Evolutionary conservation across 2,329 filamentous ascomycete species (phyloP).

Genomic region (Uncinocarpus reesii): DNA sequence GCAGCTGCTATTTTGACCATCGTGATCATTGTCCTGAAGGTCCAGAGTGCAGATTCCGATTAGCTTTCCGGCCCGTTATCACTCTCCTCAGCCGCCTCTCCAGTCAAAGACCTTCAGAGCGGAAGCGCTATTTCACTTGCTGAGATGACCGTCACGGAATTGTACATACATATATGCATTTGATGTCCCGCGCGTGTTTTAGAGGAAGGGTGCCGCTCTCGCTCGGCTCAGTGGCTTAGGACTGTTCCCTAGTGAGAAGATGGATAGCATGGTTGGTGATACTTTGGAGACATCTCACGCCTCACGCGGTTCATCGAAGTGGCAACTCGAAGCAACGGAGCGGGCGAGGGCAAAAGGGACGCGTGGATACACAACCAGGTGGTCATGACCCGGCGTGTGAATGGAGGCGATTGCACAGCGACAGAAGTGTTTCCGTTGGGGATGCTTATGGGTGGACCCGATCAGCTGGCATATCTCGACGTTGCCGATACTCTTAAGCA

Average conservation of each 20-base stretch:
- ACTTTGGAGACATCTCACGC: constrained; percentile 15
- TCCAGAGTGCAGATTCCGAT: too few relatives aligned
- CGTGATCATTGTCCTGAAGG: too few relatives aligned
- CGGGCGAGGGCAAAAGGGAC: constrained; percentile 11
- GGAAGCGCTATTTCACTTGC: constrained; percentile 11
- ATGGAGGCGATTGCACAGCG: constrained; percentile 9
- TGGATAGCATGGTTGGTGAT: constrained; percentile 11
- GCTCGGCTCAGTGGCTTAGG: constrained; percentile 7
- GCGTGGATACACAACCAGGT: constrained; percentile 14
- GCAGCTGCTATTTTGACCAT: too few relatives aligned
- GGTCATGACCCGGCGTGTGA: constrained; percentile 9
- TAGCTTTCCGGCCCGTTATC: too few relatives aligned
- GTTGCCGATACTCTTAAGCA: too few relatives aligned
- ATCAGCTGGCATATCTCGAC: too few relatives aligned
- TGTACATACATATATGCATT: too few relatives aligned
- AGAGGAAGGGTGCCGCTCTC: neutral
- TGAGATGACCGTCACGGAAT: constrained; percentile 9
- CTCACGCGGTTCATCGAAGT: constrained; percentile 14
- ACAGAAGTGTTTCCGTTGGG: constrained; percentile 14
- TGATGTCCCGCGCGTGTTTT: constrained; percentile 7
- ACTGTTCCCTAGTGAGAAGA: constrained; percentile 13
- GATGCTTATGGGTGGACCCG: neutral
- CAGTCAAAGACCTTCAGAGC: neutral
- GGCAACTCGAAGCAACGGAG: constrained; percentile 14
- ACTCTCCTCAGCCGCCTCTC: neutral